These are phyloP conservation scores for Gautieria morchelliformis DNA, from an alignment of 768 basidiomycete species.

Conservation along the genomic window DNA sequence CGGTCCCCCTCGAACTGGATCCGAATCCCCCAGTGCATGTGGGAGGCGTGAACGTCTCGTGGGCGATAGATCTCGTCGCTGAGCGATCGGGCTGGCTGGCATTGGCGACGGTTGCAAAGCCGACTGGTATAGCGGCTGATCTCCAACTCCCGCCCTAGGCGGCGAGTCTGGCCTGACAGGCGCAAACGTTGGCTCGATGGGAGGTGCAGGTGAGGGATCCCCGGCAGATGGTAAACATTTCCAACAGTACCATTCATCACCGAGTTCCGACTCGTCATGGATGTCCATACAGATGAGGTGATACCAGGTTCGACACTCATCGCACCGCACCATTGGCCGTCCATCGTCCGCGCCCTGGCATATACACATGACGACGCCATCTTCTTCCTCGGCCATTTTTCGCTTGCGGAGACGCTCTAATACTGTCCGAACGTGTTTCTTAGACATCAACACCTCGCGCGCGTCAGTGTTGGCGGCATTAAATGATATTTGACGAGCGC, in stretches of 20 bases:
- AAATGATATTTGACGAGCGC: slow-evolving; percentile 23
- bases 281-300: slow-evolving; percentile 77
- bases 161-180: slow-evolving; percentile 7
- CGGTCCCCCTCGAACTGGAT: not conserved
- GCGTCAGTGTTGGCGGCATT: slow-evolving; percentile 71
- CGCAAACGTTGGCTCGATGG: not conserved
- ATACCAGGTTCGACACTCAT: slow-evolving; percentile 73
- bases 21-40: not conserved
- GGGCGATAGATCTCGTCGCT: not conserved
- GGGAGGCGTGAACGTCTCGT: not conserved
- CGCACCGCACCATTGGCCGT: slow-evolving; percentile 73
- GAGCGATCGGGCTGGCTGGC: not conserved
- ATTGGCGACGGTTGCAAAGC: slow-evolving; percentile 4
- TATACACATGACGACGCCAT: slow-evolving; percentile 50
- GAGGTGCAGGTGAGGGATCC: slow-evolving; percentile 26
- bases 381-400: slow-evolving; percentile 30
- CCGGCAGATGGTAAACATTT: slow-evolving; percentile 29
- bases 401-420: slow-evolving; percentile 38
- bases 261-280: slow-evolving; percentile 49
- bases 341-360: slow-evolving; percentile 63
- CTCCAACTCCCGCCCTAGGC: slow-evolving; percentile 1
- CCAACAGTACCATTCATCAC: slow-evolving; percentile 69
- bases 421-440: slow-evolving; percentile 55
- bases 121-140: slow-evolving; percentile 6
- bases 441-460: slow-evolving; percentile 59